Conservation (phyloP, 2,329 filamentous ascomycete genomes). For the Nothopassalora personata region DNA sequence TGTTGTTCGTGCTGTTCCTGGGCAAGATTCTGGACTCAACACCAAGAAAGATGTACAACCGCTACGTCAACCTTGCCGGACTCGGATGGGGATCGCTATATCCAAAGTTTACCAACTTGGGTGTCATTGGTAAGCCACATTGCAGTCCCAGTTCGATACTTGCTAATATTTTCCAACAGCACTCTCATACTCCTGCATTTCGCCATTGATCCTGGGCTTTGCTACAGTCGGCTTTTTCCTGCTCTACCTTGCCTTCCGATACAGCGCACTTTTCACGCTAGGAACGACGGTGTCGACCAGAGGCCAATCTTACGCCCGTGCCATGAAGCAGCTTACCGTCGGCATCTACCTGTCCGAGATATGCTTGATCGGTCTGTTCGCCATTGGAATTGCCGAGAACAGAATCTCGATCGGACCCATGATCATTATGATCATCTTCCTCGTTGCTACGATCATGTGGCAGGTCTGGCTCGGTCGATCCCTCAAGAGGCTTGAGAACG, state of each 20-base stretch:
- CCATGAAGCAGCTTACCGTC: slow-evolving; percentile 40
- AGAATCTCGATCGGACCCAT: slow-evolving; percentile 36
- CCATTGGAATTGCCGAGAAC: slow-evolving; percentile 33
- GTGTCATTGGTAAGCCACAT: slow-evolving; percentile 28
- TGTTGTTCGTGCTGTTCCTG: slow-evolving; percentile 29
- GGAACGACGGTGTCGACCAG: slow-evolving; percentile 41
- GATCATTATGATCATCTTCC: slow-evolving; percentile 30
- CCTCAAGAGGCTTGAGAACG: slow-evolving; percentile 30
- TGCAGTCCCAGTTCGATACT: neutral
- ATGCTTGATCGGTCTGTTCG: slow-evolving; percentile 44
- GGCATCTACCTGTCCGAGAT: slow-evolving; percentile 44
- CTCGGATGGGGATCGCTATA: slow-evolving; percentile 42
- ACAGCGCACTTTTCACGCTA: slow-evolving; percentile 46
- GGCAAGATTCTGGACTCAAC: slow-evolving; percentile 35
- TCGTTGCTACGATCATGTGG: slow-evolving; percentile 39
- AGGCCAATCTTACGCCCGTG: slow-evolving; percentile 40
- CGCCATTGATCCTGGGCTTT: slow-evolving; percentile 43
- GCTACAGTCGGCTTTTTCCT: slow-evolving; percentile 39
- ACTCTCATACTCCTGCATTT: slow-evolving; percentile 43
- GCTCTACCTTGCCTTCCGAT: slow-evolving; percentile 44
- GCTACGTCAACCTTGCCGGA: slow-evolving; percentile 37
- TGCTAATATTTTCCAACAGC: slow-evolving; percentile 18
- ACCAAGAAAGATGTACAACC: slow-evolving; percentile 42
- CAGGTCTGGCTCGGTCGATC: slow-evolving; percentile 33
- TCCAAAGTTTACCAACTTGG: slow-evolving; percentile 39